These are phyloP conservation scores for Dryas integrifolia DNA, from an alignment of 331 rosid species.

Conservation along the genomic window DNA sequence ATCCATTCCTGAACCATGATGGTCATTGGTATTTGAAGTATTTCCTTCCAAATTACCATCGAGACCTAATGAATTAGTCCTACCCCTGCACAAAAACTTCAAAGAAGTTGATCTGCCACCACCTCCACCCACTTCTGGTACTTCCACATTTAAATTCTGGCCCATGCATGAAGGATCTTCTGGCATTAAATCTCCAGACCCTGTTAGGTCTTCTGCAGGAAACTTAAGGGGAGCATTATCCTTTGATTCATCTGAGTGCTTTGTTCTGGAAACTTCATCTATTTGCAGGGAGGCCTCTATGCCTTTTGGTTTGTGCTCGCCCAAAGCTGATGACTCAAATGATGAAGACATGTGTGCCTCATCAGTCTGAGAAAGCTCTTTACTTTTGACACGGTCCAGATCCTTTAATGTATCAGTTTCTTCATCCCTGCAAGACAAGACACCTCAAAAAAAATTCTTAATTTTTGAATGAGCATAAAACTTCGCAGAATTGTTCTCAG, in stretches of 20 bases:
- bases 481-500: constrained; percentile 10
- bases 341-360: constrained; percentile 22
- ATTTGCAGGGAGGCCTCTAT: constrained; percentile 31
- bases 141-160: constrained; percentile 30
- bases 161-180: constrained; percentile 34
- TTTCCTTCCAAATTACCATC: constrained; percentile 43
- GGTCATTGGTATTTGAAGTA: constrained; percentile 26
- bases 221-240: constrained; percentile 47
- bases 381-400: constrained; percentile 19
- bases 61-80: constrained; percentile 38
- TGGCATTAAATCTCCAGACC: constrained; percentile 34
- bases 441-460: not conserved
- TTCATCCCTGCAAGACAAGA: constrained; percentile 43
- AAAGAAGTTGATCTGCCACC: constrained; percentile 30
- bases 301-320: constrained; percentile 26
- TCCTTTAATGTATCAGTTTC: constrained; percentile 31
- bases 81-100: constrained; percentile 29
- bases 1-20: constrained; percentile 31
- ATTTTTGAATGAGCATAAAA: constrained; percentile 18
- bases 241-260: constrained; percentile 40
- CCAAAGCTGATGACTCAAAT: constrained; percentile 25
- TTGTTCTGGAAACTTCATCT: constrained; percentile 29
- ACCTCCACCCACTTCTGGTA: constrained; percentile 26
- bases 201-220: constrained; percentile 28
- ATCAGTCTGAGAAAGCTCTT: constrained; percentile 24